Evolutionary conservation across 768 basidiomycete genomes (phyloP).

Genomic region (Termitomyces bulborhizus): DNA sequence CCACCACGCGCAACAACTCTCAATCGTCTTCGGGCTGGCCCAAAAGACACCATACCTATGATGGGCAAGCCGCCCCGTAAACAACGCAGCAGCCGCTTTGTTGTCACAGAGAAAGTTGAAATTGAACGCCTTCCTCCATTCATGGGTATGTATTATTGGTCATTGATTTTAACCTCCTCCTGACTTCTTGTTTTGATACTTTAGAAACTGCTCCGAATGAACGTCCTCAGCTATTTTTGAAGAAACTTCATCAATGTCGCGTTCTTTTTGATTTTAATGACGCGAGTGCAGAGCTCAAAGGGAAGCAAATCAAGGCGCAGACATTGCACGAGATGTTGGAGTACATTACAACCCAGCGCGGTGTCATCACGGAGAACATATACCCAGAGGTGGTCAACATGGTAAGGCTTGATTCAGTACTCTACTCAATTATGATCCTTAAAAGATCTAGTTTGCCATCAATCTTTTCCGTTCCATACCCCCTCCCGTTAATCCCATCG

Average conservation of each 20-base stretch:
- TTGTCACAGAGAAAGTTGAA: constrained; percentile 93
- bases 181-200: constrained; percentile 9
- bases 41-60: constrained; percentile 96
- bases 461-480: constrained; percentile 99
- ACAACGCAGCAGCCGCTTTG: constrained; percentile 94
- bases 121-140: constrained; percentile 93
- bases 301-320: constrained; percentile 98
- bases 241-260: constrained; percentile 92
- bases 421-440: constrained; percentile 5
- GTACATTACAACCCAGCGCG: constrained; percentile 94
- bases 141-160: constrained; percentile 48
- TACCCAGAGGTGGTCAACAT: constrained; percentile 99
- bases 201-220: constrained; percentile 86
- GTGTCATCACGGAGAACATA: constrained; percentile 93
- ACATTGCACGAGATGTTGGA: constrained; percentile 98
- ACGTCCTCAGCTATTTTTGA: constrained; percentile 86
- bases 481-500: constrained; percentile 96
- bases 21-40: constrained; percentile 71
- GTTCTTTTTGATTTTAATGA: constrained; percentile 99
- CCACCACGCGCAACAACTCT: constrained; percentile 66
- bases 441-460: constrained; percentile 71
- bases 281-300: constrained; percentile 89
- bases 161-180: not conserved
- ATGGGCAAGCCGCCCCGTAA: constrained; percentile 96
- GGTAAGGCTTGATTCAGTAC: constrained; percentile 45